Evolutionary conservation across 768 basidiomycete genomes (phyloP).

Genomic region (Saitozyma sp.): DNA sequence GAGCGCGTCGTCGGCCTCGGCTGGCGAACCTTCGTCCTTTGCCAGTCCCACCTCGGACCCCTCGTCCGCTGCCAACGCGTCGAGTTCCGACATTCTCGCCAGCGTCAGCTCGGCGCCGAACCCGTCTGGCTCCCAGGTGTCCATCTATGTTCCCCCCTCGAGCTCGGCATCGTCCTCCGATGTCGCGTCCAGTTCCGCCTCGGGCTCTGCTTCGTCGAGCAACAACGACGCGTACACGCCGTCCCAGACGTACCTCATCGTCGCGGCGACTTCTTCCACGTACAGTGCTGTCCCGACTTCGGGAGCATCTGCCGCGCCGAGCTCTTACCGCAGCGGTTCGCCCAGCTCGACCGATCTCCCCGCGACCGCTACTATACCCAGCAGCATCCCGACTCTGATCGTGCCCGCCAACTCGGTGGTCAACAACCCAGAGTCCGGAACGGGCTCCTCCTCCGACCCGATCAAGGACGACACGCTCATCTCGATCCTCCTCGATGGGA

Average conservation of each 20-base stretch:
- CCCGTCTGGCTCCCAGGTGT: conserved; percentile 19
- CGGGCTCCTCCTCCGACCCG: conserved; percentile 28
- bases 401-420: conserved; percentile 47
- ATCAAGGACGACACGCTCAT: conserved; percentile 42
- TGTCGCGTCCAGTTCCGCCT: background rate
- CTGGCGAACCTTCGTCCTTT: background rate
- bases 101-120: conserved; percentile 22
- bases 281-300: background rate
- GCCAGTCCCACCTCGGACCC: background rate
- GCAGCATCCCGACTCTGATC: conserved; percentile 49
- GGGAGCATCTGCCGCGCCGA: background rate
- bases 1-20: background rate
- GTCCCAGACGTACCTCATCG: conserved; percentile 40
- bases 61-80: background rate
- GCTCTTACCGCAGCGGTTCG: background rate
- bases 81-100: conserved; percentile 7
- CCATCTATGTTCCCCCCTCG: conserved; percentile 14
- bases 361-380: conserved; percentile 46
- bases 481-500: conserved; percentile 41
- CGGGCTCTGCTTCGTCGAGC: conserved; percentile 4
- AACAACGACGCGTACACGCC: conserved; percentile 36
- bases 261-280: conserved; percentile 5
- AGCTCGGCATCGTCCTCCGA: conserved; percentile 9
- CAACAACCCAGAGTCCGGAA: conserved; percentile 34
- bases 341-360: conserved; percentile 25